These are phyloP conservation scores for Blastocrithidia nonstop DNA, from an alignment of 208 protist genomes.

Conservation along the genomic window DNA sequence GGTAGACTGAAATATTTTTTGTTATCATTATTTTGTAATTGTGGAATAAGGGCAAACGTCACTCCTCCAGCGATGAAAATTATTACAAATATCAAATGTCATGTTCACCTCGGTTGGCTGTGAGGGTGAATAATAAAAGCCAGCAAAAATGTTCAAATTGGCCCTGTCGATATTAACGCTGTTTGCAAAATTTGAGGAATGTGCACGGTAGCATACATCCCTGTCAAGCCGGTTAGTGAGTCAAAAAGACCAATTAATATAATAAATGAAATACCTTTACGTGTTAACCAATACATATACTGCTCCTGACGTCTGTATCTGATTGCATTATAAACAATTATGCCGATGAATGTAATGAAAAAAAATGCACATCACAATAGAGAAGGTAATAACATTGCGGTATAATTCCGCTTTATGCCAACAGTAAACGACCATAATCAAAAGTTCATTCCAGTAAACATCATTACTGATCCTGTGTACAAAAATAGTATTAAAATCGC, in stretches of 20 bases:
- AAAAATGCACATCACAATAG: constrained; percentile 13
- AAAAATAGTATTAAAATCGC: constrained; percentile 9
- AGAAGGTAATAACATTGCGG: constrained; percentile 16
- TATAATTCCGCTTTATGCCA: constrained; percentile 18
- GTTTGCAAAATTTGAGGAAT: constrained; percentile 22
- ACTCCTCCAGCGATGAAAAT: constrained; percentile 10
- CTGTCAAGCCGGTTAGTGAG: constrained; percentile 20
- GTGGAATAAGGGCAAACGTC: constrained; percentile 12
- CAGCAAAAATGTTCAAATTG: constrained; percentile 24
- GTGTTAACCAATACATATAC: constrained; percentile 16
- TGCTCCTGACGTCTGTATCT: neutral
- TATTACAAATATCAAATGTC: constrained; percentile 11
- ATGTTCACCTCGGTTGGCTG: constrained; percentile 15
- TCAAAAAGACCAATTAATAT: constrained; percentile 26
- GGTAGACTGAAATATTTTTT: constrained; percentile 13
- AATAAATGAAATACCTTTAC: constrained; percentile 10
- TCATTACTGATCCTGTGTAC: constrained; percentile 19
- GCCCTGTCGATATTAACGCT: constrained; percentile 21
- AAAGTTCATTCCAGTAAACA: constrained; percentile 33
- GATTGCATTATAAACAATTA: constrained; percentile 3
- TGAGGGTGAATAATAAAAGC: constrained; percentile 14
- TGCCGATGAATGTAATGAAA: neutral
- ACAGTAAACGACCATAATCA: constrained; percentile 24
- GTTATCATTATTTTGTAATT: constrained; percentile 10
- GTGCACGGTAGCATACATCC: constrained; percentile 16